These are phyloP conservation scores for Gossypioides kirkii DNA, from an alignment of 345 rosid genomes.

Conservation along the genomic window DNA sequence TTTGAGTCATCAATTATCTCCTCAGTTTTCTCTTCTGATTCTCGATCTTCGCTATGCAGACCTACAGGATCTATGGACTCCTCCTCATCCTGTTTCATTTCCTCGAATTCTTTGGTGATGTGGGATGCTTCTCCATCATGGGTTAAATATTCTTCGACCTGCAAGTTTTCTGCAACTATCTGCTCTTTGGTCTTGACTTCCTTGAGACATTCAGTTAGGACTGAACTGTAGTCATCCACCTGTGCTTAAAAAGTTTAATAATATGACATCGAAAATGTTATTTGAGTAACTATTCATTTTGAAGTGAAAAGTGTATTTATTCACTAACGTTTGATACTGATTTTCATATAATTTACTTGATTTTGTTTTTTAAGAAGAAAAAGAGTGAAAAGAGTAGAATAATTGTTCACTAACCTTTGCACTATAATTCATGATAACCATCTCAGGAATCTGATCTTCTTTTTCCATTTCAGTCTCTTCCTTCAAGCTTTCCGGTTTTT, in stretches of 20 bases:
- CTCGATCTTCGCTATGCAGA: constrained; percentile 16
- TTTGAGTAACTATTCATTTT: no score
- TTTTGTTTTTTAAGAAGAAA: background rate
- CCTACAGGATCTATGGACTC: background rate
- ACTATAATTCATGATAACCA: background rate
- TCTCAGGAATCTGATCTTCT: background rate
- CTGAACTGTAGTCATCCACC: constrained; percentile 21
- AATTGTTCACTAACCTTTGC: constrained; percentile 3
- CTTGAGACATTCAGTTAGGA: constrained; percentile 13
- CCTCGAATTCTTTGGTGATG: constrained; percentile 13
- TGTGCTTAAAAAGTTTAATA: background rate
- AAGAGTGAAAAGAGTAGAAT: background rate
- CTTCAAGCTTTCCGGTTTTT: constrained; percentile 15
- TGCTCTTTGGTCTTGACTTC: constrained; percentile 23
- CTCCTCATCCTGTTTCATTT: constrained; percentile 10
- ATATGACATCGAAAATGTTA: no score
- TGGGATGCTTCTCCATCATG: constrained; percentile 17
- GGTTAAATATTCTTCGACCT: constrained; percentile 19
- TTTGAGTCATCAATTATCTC: background rate
- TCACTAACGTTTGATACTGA: background rate
- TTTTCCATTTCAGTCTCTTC: constrained; percentile 19
- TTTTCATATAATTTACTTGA: background rate
- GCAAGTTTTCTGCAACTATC: constrained; percentile 10
- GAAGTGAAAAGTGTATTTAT: no score
- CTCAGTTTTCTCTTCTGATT: background rate